Percentiles rank a stretch among this genome's conserved stretches.
phyloP scores from a whole-genome alignment of 257 asterid species.

The Petrea volubilis region DNA sequence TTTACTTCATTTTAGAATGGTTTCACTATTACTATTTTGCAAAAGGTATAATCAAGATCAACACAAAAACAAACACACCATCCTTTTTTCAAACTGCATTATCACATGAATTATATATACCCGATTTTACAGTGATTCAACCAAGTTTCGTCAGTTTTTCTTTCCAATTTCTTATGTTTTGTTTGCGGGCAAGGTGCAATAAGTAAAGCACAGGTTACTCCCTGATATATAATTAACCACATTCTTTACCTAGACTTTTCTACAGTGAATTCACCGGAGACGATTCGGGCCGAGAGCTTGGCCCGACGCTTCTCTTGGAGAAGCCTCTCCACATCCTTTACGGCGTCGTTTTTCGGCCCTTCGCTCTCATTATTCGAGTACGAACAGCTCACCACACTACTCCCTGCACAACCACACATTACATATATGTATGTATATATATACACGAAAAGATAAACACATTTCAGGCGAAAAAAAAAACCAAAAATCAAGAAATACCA shows the following conservation, averaged over 20 bases:
- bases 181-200: constrained; percentile 3
- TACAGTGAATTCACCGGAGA: constrained; percentile 83
- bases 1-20: neutral
- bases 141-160: too few species aligned
- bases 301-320: constrained; percentile 71
- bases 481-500: constrained; percentile 19
- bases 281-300: constrained; percentile 84
- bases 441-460: constrained; percentile 1
- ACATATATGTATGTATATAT: too few species aligned
- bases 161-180: too few species aligned
- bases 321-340: constrained; percentile 59
- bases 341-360: constrained; percentile 41
- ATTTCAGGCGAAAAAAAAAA: neutral
- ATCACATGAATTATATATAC: too few species aligned
- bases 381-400: constrained; percentile 50
- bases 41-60: neutral
- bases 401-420: constrained; percentile 44
- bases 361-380: constrained; percentile 52
- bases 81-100: neutral
- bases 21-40: neutral
- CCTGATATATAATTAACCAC: neutral
- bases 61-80: neutral
- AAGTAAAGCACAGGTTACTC: constrained; percentile 15
- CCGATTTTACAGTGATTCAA: too few species aligned
- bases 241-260: constrained; percentile 56